phyloP scores from a whole-genome alignment of 768 basidiomycete species.

The Leccinum truebloodii region DNA sequence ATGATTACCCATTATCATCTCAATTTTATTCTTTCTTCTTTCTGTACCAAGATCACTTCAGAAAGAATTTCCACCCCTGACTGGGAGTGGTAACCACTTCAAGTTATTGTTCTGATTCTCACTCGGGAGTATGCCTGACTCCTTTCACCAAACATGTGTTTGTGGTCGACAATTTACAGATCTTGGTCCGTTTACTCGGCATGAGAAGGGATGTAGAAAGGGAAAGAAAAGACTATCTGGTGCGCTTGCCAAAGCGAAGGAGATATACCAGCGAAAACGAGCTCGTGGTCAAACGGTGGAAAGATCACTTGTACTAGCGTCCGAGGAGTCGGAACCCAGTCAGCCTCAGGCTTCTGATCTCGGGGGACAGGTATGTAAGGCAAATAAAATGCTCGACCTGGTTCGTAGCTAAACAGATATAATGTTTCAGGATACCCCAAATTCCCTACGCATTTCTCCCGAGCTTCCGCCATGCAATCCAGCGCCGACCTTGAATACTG shows the following conservation, averaged over 20 bases:
- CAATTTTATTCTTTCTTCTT: background rate
- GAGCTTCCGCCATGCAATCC: background rate
- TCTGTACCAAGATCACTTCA: background rate
- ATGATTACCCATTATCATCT: too few relatives aligned
- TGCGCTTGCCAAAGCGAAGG: background rate
- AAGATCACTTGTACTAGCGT: background rate
- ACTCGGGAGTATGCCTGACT: background rate
- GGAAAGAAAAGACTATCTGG: background rate
- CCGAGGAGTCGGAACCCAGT: background rate
- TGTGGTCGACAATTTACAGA: background rate
- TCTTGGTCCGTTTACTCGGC: background rate
- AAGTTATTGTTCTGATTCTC: background rate
- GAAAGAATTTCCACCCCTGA: background rate
- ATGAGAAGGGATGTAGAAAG: background rate
- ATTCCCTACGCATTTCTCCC: background rate
- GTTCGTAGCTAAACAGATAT: background rate
- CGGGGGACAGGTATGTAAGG: background rate
- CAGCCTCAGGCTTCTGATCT: too few relatives aligned
- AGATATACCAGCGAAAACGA: background rate
- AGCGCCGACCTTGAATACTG: background rate
- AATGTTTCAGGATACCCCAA: background rate
- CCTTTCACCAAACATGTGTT: background rate
- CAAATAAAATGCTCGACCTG: background rate
- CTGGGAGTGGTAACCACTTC: background rate
- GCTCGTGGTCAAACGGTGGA: background rate